phyloP scores from a whole-genome alignment of 805 yeast species.

The Saturnispora mendoncae region DNA sequence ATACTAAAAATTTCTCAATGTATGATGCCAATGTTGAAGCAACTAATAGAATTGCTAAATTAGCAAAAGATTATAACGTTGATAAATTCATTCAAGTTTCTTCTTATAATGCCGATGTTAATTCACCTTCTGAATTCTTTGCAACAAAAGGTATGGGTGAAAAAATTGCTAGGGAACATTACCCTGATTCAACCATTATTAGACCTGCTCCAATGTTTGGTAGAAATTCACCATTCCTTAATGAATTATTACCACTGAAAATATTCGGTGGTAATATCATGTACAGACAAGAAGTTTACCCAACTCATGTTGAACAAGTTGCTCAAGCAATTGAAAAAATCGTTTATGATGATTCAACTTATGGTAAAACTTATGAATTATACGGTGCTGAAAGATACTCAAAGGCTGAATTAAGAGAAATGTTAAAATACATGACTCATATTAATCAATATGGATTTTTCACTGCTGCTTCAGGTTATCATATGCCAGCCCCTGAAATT shows the following conservation, averaged over 20 bases:
- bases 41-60: constrained; percentile 67
- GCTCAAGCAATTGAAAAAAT: constrained; percentile 71
- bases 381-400: constrained; percentile 61
- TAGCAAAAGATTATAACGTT: constrained; percentile 59
- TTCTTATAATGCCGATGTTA: constrained; percentile 62
- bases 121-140: constrained; percentile 60
- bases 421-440: constrained; percentile 45
- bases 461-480: constrained; percentile 31
- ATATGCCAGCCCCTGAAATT: constrained; percentile 35
- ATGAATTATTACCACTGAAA: constrained; percentile 46
- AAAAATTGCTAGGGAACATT: constrained; percentile 52
- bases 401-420: constrained; percentile 54
- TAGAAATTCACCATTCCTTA: constrained; percentile 60
- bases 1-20: constrained; percentile 73
- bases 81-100: constrained; percentile 74
- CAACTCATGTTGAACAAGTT: constrained; percentile 71
- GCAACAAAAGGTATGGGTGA: constrained; percentile 79
- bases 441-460: constrained; percentile 29
- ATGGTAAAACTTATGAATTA: constrained; percentile 68
- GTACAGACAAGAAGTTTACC: constrained; percentile 55
- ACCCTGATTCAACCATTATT: constrained; percentile 74
- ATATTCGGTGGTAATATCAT: constrained; percentile 59
- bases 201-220: constrained; percentile 81
- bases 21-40: constrained; percentile 78
- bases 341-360: constrained; percentile 73